phyloP scores from a whole-genome alignment of 208 protist species.

The Leishmania mexicana region DNA sequence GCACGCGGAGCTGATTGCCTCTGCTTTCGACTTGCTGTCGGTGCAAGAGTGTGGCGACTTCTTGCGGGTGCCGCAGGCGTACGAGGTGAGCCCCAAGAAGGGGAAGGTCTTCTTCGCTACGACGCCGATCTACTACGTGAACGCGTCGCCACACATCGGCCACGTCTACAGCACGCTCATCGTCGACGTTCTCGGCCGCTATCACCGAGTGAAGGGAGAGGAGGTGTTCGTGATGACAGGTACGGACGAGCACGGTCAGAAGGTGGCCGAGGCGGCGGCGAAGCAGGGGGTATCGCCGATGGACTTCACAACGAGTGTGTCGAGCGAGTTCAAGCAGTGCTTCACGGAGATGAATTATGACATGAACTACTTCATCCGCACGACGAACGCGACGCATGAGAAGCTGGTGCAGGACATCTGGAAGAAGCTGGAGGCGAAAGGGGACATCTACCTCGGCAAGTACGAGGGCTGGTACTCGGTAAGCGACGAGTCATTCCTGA shows the following conservation, averaged over 20 bases:
- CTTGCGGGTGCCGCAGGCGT: conserved; percentile 72
- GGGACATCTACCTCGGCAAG: conserved; percentile 97
- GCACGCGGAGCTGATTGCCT: conserved; percentile 60
- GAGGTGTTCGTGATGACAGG: conserved; percentile 95
- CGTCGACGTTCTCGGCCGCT: conserved; percentile 88
- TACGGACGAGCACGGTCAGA: conserved; percentile 99
- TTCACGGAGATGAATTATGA: conserved; percentile 90
- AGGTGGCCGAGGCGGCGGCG: conserved; percentile 94
- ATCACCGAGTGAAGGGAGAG: conserved; percentile 87
- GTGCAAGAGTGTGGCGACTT: conserved; percentile 88
- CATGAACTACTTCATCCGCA: conserved; percentile 97
- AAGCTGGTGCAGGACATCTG: conserved; percentile 86
- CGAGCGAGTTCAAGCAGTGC: conserved; percentile 89
- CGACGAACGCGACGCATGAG: conserved; percentile 92
- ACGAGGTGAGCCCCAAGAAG: conserved; percentile 62
- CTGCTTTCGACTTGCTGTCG: conserved; percentile 62
- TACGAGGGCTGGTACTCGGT: conserved; percentile 99
- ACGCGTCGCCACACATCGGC: conserved; percentile 92
- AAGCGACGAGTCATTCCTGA: conserved; percentile 97
- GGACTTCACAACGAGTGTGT: conserved; percentile 92
- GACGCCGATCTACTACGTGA: conserved; percentile 94
- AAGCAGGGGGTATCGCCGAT: conserved; percentile 72
- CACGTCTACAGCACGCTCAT: conserved; percentile 93
- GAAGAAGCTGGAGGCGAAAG: conserved; percentile 86
- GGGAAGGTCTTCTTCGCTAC: conserved; percentile 87